Base-by-base conservation (phyloP, 805 yeast genomes). In the Candida chilensis region DNA sequence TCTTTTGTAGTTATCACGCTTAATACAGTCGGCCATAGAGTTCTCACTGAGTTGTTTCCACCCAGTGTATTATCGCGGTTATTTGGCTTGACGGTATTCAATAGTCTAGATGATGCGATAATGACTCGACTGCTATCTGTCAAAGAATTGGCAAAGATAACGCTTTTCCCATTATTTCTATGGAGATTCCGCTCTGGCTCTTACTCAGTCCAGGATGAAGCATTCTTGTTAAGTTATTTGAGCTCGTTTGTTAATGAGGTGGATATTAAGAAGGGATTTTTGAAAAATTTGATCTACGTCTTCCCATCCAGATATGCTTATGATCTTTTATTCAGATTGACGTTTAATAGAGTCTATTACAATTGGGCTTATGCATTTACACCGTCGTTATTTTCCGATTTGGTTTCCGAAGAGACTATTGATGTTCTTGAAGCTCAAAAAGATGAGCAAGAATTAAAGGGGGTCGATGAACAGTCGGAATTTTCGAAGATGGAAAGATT, bases 281-380 rank as follows among this genome's bases (percentile, higher is more conserved):
- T 22, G 13, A 27, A 28, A 17, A 25, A 21, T n/a, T 18, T 40
- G n/a, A 12, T 38, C 4, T 16, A 28, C 2, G 19, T 41, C 13
- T 32, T 36, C 4, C 37, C 39, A 5, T 24, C 37, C 3, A 38
- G 34, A 27, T 20, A 17, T 12, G 13, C 34, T 3, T 52, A 52
- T 27, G 25, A 31, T 5, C 13, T 38, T 3, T 3, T 45, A 6
- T 47, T 34, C 35, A 35, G 31, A 8, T 11, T 47, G 15, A 42
- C 54, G 0, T 28, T 50, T 17, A 60, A 63, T 36, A 42, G 59
- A 24, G 8, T 48, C 3, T 60, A 61, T 37, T 61, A 57, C 33
- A 43, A 44, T 12, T 52, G 56, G 57, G 45, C 51, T 20, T 41
- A 41, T n/a, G n/a, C n/a, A n/a, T n/a, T n/a, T n/a, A n/a, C n/a